Evolutionary conservation across 495 filamentous ascomycete genomes (phyloP).

Genomic region (Xylaria flabelliformis): DNA sequence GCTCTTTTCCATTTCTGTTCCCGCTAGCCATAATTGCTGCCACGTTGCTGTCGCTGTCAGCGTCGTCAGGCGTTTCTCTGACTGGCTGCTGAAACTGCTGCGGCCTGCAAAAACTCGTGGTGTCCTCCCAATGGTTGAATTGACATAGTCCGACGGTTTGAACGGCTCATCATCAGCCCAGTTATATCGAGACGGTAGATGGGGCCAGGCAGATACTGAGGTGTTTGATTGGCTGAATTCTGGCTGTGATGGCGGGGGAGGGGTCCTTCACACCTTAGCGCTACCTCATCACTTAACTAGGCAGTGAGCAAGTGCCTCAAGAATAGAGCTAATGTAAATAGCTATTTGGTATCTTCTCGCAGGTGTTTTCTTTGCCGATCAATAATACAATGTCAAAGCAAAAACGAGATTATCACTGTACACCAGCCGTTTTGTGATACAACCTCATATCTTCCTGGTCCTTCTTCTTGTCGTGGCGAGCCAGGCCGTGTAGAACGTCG

Average conservation of each 20-base stretch:
- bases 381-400: not conserved
- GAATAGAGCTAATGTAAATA: not conserved
- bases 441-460: not conserved
- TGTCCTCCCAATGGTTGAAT: conserved; percentile 38
- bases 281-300: not conserved
- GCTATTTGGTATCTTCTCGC: not conserved
- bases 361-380: not conserved
- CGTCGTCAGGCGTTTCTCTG: conserved; percentile 2
- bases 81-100: conserved; percentile 16
- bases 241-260: conserved; percentile 12
- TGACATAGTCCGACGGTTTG: not conserved
- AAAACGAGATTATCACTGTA: not conserved
- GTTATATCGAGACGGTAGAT: conserved; percentile 1
- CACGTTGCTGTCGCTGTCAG: conserved; percentile 9
- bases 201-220: not conserved
- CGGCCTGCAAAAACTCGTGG: conserved; percentile 38
- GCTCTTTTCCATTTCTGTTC: not conserved
- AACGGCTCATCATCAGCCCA: conserved; percentile 15
- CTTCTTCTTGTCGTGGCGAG: not conserved
- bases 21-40: not conserved
- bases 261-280: conserved; percentile 2
- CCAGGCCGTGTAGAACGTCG: not conserved
- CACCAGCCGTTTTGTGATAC: not conserved
- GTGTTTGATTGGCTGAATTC: not conserved
- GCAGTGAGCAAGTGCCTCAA: not conserved